Base-by-base conservation (phyloP, 2,329 filamentous ascomycete species). In the Tolypocladium tundrense region DNA sequence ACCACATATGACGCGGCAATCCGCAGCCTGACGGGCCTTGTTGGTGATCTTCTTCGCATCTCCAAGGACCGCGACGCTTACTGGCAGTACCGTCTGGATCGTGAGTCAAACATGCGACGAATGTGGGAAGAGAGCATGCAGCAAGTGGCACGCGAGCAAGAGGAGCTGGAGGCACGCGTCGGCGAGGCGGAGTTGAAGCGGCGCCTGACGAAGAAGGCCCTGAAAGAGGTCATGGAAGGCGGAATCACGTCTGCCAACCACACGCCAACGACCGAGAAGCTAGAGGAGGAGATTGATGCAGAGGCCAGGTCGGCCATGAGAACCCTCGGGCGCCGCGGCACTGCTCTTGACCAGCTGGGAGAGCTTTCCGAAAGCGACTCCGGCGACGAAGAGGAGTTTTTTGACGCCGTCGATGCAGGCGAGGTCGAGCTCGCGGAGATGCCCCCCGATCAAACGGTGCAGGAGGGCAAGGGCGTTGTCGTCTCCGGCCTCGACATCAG, bases 101-200 rank as follows among this genome's bases (percentile, higher is more conserved):
- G 91, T 57, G 94, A 99, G 74, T 87, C 87, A 50, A 90, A 96
- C 69, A 88, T 97, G 75, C 86, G 94, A 42, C 87, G 90, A 60
- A 90, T 99, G 85, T 99, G 94, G 94, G 94, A 99, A 73, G 94
- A 99, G 67, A 97, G 92, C 73, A 97, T 99, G 94, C 91, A 94
- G 11, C 87, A 92, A 66, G 88, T 99, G n/a, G 94, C 92, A 21
- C 86, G 85, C 58, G 94, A 99, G 70, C 94, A 99, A 66, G 94
- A 97, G 72, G 84, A 91, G 55, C 81, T 99, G 1, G 91, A 97
- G 69, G 90, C 85, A 41, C 88, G 87, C 59, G 89, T 97, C 60
- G 91, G 90, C 51, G 90, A 96, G 72, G 90, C 91, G 1, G 93
- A 97, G 71, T 83, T 88, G 68, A 97, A 96, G 78, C 84, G 91